These are phyloP conservation scores for Rhizopogon roseolus DNA, from an alignment of 768 basidiomycete genomes.

Conservation along the genomic window DNA sequence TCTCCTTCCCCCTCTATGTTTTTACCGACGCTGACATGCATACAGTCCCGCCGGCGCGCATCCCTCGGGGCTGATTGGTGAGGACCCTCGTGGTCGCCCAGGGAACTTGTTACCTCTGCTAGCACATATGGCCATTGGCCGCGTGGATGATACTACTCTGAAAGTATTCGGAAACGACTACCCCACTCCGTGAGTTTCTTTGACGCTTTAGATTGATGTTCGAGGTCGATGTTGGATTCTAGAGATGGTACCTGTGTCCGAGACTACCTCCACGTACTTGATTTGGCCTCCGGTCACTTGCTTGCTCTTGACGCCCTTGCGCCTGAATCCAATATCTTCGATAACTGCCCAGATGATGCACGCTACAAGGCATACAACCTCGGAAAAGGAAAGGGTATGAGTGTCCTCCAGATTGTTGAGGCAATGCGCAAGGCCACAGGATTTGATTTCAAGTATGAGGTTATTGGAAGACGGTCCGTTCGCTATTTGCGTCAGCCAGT, in stretches of 20 bases:
- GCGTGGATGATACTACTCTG: conserved; percentile 61
- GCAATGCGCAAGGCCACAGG: conserved; percentile 93
- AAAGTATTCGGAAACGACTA: conserved; percentile 98
- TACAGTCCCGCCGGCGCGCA: conserved; percentile 95
- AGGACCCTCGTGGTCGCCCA: conserved; percentile 93
- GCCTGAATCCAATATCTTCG: conserved; percentile 52
- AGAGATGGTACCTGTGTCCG: conserved; percentile 98
- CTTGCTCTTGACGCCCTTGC: conserved; percentile 83
- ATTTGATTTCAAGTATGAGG: conserved; percentile 82
- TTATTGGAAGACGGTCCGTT: conserved; percentile 84
- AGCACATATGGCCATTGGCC: conserved; percentile 91
- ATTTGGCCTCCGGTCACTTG: conserved; percentile 91
- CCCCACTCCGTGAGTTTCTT: conserved; percentile 70
- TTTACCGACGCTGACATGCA: background rate
- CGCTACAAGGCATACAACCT: conserved; percentile 96
- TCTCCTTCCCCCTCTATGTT: background rate
- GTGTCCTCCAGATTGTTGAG: conserved; percentile 89
- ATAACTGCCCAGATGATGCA: conserved; percentile 43
- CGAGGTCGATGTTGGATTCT: conserved; percentile 2
- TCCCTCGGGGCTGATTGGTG: conserved; percentile 91
- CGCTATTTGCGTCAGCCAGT: background rate
- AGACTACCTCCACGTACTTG: conserved; percentile 90
- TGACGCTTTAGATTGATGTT: background rate
- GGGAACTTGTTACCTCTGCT: conserved; percentile 92
- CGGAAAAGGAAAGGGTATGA: conserved; percentile 88